phyloP scores from a whole-genome alignment of 345 rosid genomes.

The Ceriops tagal region DNA sequence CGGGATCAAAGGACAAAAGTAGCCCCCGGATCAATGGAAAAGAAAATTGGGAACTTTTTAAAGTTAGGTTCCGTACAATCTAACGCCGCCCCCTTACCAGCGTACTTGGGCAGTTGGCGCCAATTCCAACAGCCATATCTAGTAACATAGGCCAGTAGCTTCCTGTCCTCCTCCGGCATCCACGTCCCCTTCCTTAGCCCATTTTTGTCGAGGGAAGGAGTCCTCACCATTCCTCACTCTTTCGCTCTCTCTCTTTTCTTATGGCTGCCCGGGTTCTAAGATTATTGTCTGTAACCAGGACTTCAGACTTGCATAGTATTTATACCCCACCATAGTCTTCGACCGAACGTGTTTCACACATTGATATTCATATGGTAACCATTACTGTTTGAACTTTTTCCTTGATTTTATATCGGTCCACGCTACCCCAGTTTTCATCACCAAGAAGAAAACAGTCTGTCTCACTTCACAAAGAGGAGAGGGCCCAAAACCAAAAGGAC shows the following conservation, averaged over 20 bases:
- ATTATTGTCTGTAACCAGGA: neutral
- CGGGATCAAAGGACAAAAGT: too few species aligned
- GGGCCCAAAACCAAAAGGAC: too few species aligned
- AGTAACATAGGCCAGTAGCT: constrained; percentile 43
- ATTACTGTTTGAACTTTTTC: neutral
- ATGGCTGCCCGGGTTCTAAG: neutral
- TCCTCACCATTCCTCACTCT: constrained; percentile 40
- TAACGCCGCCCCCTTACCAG: constrained; percentile 31
- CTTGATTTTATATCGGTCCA: neutral
- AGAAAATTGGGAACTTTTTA: too few species aligned
- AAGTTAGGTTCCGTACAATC: neutral
- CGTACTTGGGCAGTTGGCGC: constrained; percentile 58
- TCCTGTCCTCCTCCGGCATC: constrained; percentile 60
- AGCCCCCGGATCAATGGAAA: too few species aligned
- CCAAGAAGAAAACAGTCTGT: too few species aligned
- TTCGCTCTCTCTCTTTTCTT: neutral
- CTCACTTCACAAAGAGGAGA: too few species aligned
- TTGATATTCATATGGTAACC: neutral
- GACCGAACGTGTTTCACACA: constrained; percentile 27
- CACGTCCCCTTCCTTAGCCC: constrained; percentile 57
- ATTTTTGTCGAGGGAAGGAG: constrained; percentile 39
- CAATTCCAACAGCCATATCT: constrained; percentile 59
- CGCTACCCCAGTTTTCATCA: neutral
- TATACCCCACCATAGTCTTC: constrained; percentile 1
- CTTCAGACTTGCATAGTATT: constrained; percentile 2